Evolutionary conservation across 2,329 filamentous ascomycete genomes (phyloP).

Genomic region (Raffaelea deltoideospora): DNA sequence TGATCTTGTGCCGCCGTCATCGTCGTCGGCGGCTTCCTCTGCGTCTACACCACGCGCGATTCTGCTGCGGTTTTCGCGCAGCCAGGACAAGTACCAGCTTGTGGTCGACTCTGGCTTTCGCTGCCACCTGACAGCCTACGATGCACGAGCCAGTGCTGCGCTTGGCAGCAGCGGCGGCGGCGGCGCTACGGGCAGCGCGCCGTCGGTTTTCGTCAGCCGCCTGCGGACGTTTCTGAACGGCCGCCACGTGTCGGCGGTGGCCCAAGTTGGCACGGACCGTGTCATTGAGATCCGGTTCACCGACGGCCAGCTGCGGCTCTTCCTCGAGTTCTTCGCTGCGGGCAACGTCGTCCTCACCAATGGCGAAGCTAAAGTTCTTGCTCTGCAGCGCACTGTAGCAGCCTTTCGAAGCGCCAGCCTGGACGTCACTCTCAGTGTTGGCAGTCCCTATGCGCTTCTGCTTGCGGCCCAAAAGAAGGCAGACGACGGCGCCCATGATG

Average conservation of each 20-base stretch:
- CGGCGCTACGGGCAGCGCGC: conserved; percentile 26
- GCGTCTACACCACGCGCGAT: conserved; percentile 58
- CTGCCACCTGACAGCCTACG: conserved; percentile 81
- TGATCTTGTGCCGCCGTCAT: conserved; percentile 41
- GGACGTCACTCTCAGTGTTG: conserved; percentile 9
- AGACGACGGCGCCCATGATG: conserved; percentile 34
- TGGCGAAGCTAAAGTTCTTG: conserved; percentile 64
- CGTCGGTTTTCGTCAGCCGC: conserved; percentile 71
- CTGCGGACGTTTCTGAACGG: conserved; percentile 83
- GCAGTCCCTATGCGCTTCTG: conserved; percentile 34
- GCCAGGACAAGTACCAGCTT: conserved; percentile 75
- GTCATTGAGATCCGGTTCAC: conserved; percentile 88
- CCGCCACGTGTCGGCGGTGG: conserved; percentile 62
- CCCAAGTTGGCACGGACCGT: conserved; percentile 82
- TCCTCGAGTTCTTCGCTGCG: conserved; percentile 86
- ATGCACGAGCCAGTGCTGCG: conserved; percentile 60
- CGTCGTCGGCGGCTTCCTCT: not conserved
- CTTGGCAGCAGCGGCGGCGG: not conserved
- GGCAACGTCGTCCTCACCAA: conserved; percentile 93
- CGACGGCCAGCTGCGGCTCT: conserved; percentile 76
- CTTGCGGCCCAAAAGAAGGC: conserved; percentile 71
- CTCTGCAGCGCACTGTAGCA: conserved; percentile 44
- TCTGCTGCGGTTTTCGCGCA: conserved; percentile 88
- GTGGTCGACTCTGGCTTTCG: conserved; percentile 92
- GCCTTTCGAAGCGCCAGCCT: conserved; percentile 10